Evolutionary conservation across 2,329 filamentous ascomycete genomes (phyloP), one percentile per base, ranked within the genome.

Genomic region (Monosporascus cannonballus): DNA sequence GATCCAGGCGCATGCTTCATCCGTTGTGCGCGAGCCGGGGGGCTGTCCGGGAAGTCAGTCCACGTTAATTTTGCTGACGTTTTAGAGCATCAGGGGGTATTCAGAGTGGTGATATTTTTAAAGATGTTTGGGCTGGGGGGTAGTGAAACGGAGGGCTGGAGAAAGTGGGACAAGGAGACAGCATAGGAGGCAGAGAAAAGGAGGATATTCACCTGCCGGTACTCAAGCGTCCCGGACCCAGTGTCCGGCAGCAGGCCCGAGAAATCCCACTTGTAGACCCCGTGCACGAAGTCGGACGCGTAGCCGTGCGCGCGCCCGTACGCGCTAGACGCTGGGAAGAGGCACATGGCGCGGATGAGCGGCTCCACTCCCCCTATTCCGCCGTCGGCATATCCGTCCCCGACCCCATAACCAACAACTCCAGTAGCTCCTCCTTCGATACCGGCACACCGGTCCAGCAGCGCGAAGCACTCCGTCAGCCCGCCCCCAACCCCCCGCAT

Each of bases 201-300:
- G 22, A 6, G n/a, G 17, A 4, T 20, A 46, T 17, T n/a, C 42
- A 46, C 42, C 42, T 46, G 42, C n/a, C 71, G 65, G 48, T 67
- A 73, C 58, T 73, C 70, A 22, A 73, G 57, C 7, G 68, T 69
- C 6, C 66, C 67, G n/a, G 59, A 54, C 5, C 57, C 55, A 6
- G 50, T 45, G 8, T 46, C 42, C 42, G 54, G 37, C 36, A 67
- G 39, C 42, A 71, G 60, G 1, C 65, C 63, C 0, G 65, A 59
- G 49, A 72, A 67, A 48, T 72, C 66, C 71, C 71, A 73, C 62
- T 72, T 73, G 59, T 69, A 73, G 30, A 70, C 66, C 14, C 70
- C 70, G 42, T 68, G 63, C 22, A 73, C 59, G 53, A 71, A 72
- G 50, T 70, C 65, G 38, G 60, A 54, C 46, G 61, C 64, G 52